Base-by-base conservation (phyloP, 2,329 filamentous ascomycete genomes). In the Fulvia fulva region DNA sequence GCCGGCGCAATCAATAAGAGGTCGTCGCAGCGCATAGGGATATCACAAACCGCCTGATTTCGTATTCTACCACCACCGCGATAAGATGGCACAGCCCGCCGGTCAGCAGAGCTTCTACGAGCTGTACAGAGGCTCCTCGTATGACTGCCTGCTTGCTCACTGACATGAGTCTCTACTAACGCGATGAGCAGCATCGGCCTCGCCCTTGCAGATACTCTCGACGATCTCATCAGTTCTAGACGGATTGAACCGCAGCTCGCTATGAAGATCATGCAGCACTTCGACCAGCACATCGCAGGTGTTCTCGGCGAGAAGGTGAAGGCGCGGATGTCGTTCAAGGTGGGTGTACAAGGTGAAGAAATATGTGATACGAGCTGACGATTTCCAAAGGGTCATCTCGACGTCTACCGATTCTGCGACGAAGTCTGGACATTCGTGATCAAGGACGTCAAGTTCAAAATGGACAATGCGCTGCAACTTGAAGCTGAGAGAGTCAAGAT, bases 381-480 rank as follows among this genome's bases (percentile, higher is more conserved):
- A n/a, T 7, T n/a, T 26, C 8, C n/a, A 21, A 30, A 97, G 93
- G 94, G 94, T 50, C 94, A 95, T 72, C 87, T 99, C 63, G 92
- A 97, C 74, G 97, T 94, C 16, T 99, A 99, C 80, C 89, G 94
- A 67, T 99, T 99, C 83, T 99, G 94, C 80, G 94, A 99, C 77
- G 94, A 99, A 78, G 94, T 99, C 59, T 99, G 94, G 94, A 99
- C 94, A 1, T 99, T 99, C 75, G 84, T 99, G 58, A 96, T 99
- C 77, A 97, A 97, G 77, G 94, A 97, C 66, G 92, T 97, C 56
- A 91, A 87, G n/a, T 97, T 99, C 80, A 99, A 99, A 79, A 88
- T 97, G 79, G 93, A 97, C 68, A 67, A 70, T 56, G 44, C 85
- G 83, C 57, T 83, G 86, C 83, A 84, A 0, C 86, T 97, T 14